These are phyloP conservation scores for Trichosporon sp. DNA, from an alignment of 1,284 basidiomycete species.

Conservation along the genomic window DNA sequence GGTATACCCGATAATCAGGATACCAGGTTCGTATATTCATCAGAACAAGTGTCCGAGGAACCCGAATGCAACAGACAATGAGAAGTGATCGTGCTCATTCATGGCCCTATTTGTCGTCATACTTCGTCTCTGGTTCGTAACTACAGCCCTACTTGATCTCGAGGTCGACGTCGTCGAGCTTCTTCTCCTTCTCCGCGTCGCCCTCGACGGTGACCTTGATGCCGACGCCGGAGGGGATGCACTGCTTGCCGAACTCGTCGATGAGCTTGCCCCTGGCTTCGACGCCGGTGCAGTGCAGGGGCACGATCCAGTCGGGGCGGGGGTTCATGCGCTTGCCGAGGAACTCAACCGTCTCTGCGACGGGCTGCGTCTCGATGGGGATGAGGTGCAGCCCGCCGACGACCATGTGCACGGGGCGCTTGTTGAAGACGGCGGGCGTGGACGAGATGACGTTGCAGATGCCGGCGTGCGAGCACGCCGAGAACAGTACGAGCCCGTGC, in stretches of 20 bases:
- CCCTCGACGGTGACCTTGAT: slow-evolving; percentile 55
- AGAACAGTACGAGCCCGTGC: slow-evolving; percentile 74
- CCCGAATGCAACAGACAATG: not conserved
- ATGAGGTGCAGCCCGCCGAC: slow-evolving; percentile 76
- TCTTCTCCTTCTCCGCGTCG: slow-evolving; percentile 35
- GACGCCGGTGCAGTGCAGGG: slow-evolving; percentile 79
- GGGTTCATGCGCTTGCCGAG: slow-evolving; percentile 59
- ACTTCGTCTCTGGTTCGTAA: not conserved
- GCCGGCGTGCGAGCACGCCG: slow-evolving; percentile 78
- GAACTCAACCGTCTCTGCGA: slow-evolving; percentile 66
- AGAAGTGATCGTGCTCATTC: not conserved
- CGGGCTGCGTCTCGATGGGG: slow-evolving; percentile 59
- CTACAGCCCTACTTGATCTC: not conserved
- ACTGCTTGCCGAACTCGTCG: slow-evolving; percentile 63
- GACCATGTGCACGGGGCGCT: slow-evolving; percentile 70
- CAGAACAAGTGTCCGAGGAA: not conserved
- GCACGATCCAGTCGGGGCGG: slow-evolving; percentile 64
- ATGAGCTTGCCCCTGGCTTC: slow-evolving; percentile 64
- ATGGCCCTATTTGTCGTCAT: not conserved
- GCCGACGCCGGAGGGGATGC: slow-evolving; percentile 65
- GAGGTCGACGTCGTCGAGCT: slow-evolving; percentile 16
- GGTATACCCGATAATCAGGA: not conserved
- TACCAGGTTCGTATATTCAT: not conserved
- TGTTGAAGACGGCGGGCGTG: slow-evolving; percentile 57
- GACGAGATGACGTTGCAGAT: slow-evolving; percentile 74